Conservation (phyloP, 768 basidiomycete species). For the Megacollybia marginata region DNA sequence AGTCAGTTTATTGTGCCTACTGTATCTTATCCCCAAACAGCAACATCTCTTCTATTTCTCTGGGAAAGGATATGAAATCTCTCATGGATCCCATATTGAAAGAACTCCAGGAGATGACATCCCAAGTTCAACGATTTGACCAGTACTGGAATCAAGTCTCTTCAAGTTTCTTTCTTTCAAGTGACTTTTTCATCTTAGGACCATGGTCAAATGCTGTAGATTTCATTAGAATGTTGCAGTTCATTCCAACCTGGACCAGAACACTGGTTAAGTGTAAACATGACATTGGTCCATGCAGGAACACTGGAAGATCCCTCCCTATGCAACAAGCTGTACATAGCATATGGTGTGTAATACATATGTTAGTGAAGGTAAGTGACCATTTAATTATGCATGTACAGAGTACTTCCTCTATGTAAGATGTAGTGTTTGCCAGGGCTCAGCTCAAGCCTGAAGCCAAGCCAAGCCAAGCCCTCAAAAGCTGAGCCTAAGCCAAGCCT, state of each 20-base stretch:
- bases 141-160: background rate
- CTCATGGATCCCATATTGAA: slow-evolving; percentile 9
- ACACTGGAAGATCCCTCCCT: too few species aligned
- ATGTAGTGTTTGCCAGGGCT: too few species aligned
- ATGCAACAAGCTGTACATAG: too few species aligned
- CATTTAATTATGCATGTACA: too few species aligned
- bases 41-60: slow-evolving; percentile 14
- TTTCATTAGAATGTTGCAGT: slow-evolving; percentile 12
- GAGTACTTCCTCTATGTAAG: too few species aligned
- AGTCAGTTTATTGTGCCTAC: background rate
- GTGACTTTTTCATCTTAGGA: background rate
- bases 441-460: too few species aligned
- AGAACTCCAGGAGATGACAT: slow-evolving; percentile 6
- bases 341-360: too few species aligned
- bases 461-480: too few species aligned
- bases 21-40: slow-evolving; percentile 1
- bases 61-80: slow-evolving; percentile 11
- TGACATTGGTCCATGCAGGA: too few species aligned
- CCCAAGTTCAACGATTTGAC: slow-evolving; percentile 15
- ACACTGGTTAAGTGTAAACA: too few species aligned
- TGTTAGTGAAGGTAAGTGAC: too few species aligned
- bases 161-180: background rate
- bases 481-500: too few species aligned
- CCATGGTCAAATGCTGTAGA: slow-evolving; percentile 15
- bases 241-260: slow-evolving; percentile 8